Percentiles rank a stretch among this genome's conserved stretches.
These are phyloP conservation scores for Emericellopsis cladophorae DNA, from an alignment of 2,329 filamentous ascomycete genomes.

Conservation along the genomic window DNA sequence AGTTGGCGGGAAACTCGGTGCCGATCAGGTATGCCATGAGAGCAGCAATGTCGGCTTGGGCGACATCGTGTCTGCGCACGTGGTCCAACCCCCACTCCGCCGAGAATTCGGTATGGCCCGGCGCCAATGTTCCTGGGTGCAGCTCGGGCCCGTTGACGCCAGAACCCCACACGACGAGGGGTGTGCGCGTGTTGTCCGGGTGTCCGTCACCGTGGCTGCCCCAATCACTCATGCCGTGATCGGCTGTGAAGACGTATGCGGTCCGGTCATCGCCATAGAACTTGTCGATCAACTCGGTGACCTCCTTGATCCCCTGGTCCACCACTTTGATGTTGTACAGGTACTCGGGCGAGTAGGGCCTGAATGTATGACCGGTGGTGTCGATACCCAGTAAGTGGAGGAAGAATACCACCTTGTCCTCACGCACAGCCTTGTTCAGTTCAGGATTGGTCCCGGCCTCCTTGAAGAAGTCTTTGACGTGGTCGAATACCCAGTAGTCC, in stretches of 20 bases:
- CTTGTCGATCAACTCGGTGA: constrained; percentile 65
- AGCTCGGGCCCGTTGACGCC: constrained; percentile 68
- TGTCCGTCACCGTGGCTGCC: constrained; percentile 98
- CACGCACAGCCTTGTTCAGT: constrained; percentile 55
- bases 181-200: constrained; percentile 91
- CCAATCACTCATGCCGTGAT: constrained; percentile 98
- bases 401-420: constrained; percentile 91
- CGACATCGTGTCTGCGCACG: constrained; percentile 78
- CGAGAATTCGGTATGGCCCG: constrained; percentile 86
- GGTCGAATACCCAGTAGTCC: constrained; percentile 93
- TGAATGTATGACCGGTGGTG: constrained; percentile 73
- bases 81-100: constrained; percentile 76
- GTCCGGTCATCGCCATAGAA: constrained; percentile 83
- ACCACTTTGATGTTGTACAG: constrained; percentile 90
- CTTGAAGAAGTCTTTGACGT: constrained; percentile 75
- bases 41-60: constrained; percentile 86
- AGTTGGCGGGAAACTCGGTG: constrained; percentile 86
- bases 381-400: constrained; percentile 86
- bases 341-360: constrained; percentile 93
- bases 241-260: constrained; percentile 91
- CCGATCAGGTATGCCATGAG: constrained; percentile 91
- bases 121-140: constrained; percentile 40
- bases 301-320: constrained; percentile 77
- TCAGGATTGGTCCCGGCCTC: constrained; percentile 68
- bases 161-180: constrained; percentile 85